A percentile compares a stretch with the other conserved stretches of the same genome.
Evolutionary conservation across 192 early-diverging fungal species (phyloP).

Genomic region (Gorgonomyces haynaldii): DNA sequence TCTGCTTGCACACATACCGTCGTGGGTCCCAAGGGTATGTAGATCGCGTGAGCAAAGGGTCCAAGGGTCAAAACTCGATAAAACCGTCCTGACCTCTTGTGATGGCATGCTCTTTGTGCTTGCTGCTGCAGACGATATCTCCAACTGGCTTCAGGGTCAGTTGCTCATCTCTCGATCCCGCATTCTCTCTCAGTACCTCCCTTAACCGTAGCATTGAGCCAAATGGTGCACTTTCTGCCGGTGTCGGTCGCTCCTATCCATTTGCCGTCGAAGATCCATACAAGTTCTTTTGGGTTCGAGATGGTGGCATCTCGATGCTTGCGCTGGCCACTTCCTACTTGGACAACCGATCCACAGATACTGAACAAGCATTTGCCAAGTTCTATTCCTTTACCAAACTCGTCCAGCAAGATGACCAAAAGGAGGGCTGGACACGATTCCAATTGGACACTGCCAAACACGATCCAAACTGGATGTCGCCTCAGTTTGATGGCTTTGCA

Average conservation of each 20-base stretch:
- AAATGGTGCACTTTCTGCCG: background rate
- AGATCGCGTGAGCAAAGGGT: too few species aligned
- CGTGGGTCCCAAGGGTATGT: too few species aligned
- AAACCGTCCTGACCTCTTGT: too few species aligned
- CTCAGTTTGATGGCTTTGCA: slow-evolving; percentile 1
- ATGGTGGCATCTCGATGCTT: background rate
- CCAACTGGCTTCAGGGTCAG: too few species aligned
- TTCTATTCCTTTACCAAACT: background rate
- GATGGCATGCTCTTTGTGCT: too few species aligned
- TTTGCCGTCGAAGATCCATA: background rate
- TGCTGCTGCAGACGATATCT: too few species aligned
- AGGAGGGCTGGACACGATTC: background rate
- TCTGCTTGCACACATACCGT: too few species aligned
- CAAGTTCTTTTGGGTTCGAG: background rate
- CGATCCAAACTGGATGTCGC: background rate
- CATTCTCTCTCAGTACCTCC: too few species aligned
- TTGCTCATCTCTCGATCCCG: too few species aligned
- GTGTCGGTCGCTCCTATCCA: background rate
- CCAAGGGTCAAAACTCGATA: too few species aligned
- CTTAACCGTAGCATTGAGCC: background rate
- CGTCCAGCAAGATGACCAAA: background rate
- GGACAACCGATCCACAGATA: background rate
- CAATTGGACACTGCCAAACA: background rate
- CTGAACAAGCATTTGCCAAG: background rate
- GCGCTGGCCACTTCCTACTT: background rate